Percentiles rank a stretch among this genome's conserved stretches.
phyloP scores from a whole-genome alignment of 768 basidiomycete genomes.

The Panaeolus cyanescens region DNA sequence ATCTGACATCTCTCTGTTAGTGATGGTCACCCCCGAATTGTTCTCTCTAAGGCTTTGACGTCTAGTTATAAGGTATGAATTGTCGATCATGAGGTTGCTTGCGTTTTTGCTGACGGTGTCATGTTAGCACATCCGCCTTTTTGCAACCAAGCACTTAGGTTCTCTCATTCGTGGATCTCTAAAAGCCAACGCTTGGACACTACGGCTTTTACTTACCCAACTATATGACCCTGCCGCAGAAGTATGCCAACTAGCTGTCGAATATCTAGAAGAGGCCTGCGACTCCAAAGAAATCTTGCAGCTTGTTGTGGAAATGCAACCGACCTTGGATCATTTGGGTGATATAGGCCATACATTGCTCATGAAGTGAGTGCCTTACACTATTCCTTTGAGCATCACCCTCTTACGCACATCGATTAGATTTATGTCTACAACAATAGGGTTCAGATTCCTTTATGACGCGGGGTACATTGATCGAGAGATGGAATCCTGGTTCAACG shows the following conservation, averaged over 20 bases:
- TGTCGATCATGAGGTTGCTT: conserved; percentile 10
- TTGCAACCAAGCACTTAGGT: conserved; percentile 87
- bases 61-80: conserved; percentile 79
- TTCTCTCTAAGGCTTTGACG: conserved; percentile 92
- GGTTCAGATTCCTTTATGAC: conserved; percentile 90
- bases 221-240: conserved; percentile 91
- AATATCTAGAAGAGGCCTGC: conserved; percentile 88
- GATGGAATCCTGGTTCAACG: conserved; percentile 96
- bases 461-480: conserved; percentile 93
- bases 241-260: conserved; percentile 89
- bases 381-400: neutral
- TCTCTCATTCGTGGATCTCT: conserved; percentile 68
- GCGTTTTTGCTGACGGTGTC: neutral
- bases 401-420: conserved; percentile 39
- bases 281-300: conserved; percentile 82
- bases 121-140: conserved; percentile 80
- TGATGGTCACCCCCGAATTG: conserved; percentile 92
- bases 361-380: conserved; percentile 62
- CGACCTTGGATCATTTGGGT: conserved; percentile 93
- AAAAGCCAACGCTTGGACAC: conserved; percentile 81
- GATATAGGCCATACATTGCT: conserved; percentile 88
- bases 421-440: conserved; percentile 92
- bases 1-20: conserved; percentile 42
- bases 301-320: conserved; percentile 91
- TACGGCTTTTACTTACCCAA: conserved; percentile 91